Conservation (phyloP, 352 stramenopile species). For the Phytophthora brassicae region DNA sequence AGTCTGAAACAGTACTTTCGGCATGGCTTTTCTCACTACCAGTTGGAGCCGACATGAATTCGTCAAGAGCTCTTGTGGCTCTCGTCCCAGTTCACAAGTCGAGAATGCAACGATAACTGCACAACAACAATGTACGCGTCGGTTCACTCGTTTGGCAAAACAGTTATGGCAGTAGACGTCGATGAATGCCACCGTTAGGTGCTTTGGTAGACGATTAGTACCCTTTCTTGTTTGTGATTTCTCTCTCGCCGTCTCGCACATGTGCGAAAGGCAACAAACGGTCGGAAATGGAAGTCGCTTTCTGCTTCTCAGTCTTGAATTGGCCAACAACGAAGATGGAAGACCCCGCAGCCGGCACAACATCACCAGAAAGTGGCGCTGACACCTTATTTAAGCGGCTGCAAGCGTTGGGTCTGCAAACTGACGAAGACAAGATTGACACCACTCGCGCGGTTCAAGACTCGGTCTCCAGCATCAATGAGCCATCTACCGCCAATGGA, state of each 20-base stretch:
- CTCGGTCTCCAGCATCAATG: slow-evolving; percentile 1
- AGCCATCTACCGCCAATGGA: slow-evolving; percentile 4
- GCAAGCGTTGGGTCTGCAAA: slow-evolving; percentile 16
- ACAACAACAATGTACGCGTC: slow-evolving; percentile 9
- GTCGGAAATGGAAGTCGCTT: neutral
- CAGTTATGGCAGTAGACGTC: too few species aligned
- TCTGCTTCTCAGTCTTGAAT: slow-evolving; percentile 23
- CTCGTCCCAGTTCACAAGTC: slow-evolving; percentile 4
- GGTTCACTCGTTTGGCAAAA: too few species aligned
- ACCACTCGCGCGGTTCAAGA: neutral
- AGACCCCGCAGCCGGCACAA: slow-evolving; percentile 12
- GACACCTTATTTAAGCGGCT: slow-evolving; percentile 22
- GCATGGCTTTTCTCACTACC: neutral
- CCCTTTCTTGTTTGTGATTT: slow-evolving; percentile 21
- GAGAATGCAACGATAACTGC: neutral
- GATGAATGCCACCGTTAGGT: slow-evolving; percentile 32
- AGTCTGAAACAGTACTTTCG: slow-evolving; percentile 24
- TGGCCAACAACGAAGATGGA: slow-evolving; percentile 21
- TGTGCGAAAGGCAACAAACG: slow-evolving; percentile 25
- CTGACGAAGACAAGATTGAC: slow-evolving; percentile 16
- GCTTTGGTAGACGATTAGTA: slow-evolving; percentile 5
- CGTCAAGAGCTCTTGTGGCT: neutral
- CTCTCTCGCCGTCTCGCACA: slow-evolving; percentile 26
- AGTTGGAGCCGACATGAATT: slow-evolving; percentile 10
- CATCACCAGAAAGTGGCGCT: slow-evolving; percentile 14